Conservation (phyloP, 129 eudicot species). For the Heracleum sosnowskyi region DNA sequence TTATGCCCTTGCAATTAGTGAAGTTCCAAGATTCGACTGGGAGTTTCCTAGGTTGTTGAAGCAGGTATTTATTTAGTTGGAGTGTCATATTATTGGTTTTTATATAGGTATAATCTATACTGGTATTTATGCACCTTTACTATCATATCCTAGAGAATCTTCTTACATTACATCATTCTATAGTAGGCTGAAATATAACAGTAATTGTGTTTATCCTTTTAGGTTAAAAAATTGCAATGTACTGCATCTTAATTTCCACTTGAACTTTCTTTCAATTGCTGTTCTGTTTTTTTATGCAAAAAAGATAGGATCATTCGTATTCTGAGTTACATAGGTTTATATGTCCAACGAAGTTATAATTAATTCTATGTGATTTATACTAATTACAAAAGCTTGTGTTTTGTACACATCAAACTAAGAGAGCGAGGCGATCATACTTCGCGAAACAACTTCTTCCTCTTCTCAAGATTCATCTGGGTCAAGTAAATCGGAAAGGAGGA, state of each 20-base stretch:
- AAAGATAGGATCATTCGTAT: background rate
- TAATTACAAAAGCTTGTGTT: background rate
- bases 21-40: slow-evolving; percentile 38
- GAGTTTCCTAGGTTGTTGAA: slow-evolving; percentile 52
- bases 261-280: background rate
- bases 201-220: too few relatives aligned
- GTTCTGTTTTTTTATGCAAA: background rate
- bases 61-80: slow-evolving; percentile 29
- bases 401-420: background rate
- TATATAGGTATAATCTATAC: background rate
- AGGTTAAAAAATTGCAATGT: background rate
- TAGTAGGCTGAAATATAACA: background rate
- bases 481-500: background rate
- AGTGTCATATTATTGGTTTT: background rate
- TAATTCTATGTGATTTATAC: background rate
- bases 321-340: background rate
- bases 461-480: background rate
- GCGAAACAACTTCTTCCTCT: background rate
- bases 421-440: background rate
- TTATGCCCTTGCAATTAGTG: slow-evolving; percentile 55
- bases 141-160: background rate
- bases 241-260: background rate
- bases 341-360: background rate
- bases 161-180: background rate
- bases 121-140: background rate